Evolutionary conservation across 2,329 filamentous ascomycete species (phyloP), one percentile per base, ranked within the genome.

Genomic region (Periconia sp.): DNA sequence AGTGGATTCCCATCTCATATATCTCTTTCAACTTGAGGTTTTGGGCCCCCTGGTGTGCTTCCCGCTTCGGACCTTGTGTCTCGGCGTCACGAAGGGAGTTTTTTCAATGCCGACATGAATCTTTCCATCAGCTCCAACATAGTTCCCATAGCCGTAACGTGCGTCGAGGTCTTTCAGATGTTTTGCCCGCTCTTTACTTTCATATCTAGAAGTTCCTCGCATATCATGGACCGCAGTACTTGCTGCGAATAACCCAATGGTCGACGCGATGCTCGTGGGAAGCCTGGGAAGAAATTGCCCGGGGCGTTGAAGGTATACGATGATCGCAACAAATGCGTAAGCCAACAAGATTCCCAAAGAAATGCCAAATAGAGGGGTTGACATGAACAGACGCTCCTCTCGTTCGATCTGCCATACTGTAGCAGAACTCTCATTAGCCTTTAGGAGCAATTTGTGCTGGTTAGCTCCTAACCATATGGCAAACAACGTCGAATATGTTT

Each of bases 91-190:
- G 48, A 76, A 76, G 0, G 77, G 76, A 37, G 78, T 72, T n/a
- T 73, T 59, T 41, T 85, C 82, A 41, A 85, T 78, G 0, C 83
- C 82, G 0, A 82, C 48, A 49, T 83, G 79, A 0, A 66, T 65
- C 7, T 71, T 69, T 0, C 79, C 77, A 56, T 84, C 81, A 0
- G 54, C 60, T 0, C 80, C 81, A 0, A 81, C 51, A 49, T 76
- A 85, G 0, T 71, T 69, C 0, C 83, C 82, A 59, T 79, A 85
- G 1, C 77, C 78, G 47, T 79, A 79, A 0, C 49, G 61, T 20
- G 51, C 30, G 31, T 51, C 61, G 6, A 64, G 49, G 0, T 43
- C 31, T 14, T 64, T 20, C 2, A 72, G 42, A 45, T 64, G 52
- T 8, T 52, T 8, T 6, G 52, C 47, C 1, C 64, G 63, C 7